Evolutionary conservation across 1,284 basidiomycete genomes (phyloP).

Genomic region (Ustilago shanxiensis): DNA sequence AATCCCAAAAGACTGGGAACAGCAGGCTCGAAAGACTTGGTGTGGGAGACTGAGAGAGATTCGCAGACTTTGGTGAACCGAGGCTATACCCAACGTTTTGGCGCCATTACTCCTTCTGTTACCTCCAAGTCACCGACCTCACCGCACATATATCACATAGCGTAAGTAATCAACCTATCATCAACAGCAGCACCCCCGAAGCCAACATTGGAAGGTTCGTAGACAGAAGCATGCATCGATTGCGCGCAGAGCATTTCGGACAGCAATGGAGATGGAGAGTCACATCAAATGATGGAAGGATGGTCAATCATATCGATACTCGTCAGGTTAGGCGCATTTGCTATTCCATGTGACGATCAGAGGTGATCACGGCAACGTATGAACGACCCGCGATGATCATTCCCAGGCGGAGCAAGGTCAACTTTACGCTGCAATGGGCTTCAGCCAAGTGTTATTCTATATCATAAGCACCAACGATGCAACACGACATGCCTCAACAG

Average conservation of each 20-base stretch:
- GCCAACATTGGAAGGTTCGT: not conserved
- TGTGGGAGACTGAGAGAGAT: not conserved
- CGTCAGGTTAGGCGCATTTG: not conserved
- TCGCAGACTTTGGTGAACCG: no score
- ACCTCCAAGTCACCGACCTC: conserved; percentile 50
- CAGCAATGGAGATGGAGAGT: not conserved
- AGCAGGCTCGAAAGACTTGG: no score
- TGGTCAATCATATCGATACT: not conserved
- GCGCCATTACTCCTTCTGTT: conserved; percentile 17
- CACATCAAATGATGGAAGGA: not conserved
- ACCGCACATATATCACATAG: conserved; percentile 50
- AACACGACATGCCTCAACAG: not conserved
- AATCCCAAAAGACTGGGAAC: not conserved
- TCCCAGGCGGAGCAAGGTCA: not conserved
- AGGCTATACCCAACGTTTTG: conserved; percentile 7
- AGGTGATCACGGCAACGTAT: not conserved
- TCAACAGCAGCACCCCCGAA: conserved; percentile 8
- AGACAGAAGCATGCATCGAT: not conserved
- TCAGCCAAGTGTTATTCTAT: not conserved
- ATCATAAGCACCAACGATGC: not conserved
- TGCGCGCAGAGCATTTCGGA: not conserved
- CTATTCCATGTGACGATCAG: not conserved
- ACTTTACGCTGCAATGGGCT: not conserved
- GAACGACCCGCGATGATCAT: no score
- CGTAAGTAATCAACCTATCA: conserved; percentile 30